Percentiles rank a stretch among this genome's conserved stretches.
These are phyloP conservation scores for Corylus heterophylla DNA, from an alignment of 306 rosid genomes.

Conservation along the genomic window DNA sequence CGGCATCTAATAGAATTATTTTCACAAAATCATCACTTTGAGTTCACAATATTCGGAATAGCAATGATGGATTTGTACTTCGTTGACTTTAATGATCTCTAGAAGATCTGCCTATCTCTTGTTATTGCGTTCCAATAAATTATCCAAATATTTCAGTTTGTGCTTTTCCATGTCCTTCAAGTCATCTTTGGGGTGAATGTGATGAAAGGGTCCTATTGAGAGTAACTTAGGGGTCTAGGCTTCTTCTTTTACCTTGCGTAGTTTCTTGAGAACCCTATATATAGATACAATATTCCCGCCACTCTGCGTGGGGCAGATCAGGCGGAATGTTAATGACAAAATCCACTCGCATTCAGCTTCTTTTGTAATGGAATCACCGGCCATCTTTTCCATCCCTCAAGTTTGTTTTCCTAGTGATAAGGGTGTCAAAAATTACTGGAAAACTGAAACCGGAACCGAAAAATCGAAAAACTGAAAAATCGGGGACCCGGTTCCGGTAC, in stretches of 20 bases:
- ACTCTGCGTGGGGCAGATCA: background rate
- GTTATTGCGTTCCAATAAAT: accelerated
- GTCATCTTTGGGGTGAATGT: background rate
- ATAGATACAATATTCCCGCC: constrained; percentile 16
- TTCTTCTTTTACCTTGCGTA: constrained; percentile 9
- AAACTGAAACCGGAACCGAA: too few species aligned
- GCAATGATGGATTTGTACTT: background rate
- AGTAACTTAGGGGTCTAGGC: constrained; percentile 17
- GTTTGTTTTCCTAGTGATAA: background rate
- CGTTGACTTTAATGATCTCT: background rate
- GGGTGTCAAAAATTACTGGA: too few species aligned
- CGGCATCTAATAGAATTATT: constrained; percentile 14
- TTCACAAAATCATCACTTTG: background rate
- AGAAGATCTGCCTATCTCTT: background rate
- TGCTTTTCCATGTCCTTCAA: constrained; percentile 6
- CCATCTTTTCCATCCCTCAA: background rate
- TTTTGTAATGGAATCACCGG: background rate
- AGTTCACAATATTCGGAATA: background rate
- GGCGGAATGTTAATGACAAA: background rate
- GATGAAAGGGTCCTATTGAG: constrained; percentile 28
- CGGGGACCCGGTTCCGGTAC: too few species aligned
- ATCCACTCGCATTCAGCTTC: too few species aligned
- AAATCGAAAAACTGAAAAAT: too few species aligned
- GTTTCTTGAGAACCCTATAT: constrained; percentile 13
- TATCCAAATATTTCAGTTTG: background rate